Conservation (phyloP, 768 basidiomycete genomes). For the Trametes cubensis region DNA sequence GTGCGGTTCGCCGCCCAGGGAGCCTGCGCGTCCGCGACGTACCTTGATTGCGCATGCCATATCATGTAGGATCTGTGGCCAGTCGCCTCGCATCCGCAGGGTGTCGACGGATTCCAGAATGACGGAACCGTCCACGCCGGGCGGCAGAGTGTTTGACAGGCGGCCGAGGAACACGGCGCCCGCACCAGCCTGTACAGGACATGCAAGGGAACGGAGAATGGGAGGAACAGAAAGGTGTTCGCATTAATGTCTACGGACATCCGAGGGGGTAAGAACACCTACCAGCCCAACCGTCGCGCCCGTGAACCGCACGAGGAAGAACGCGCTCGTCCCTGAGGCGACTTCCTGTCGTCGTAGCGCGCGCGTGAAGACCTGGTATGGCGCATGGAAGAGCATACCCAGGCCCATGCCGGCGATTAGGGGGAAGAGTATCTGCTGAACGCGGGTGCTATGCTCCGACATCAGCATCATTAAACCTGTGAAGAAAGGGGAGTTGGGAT, state of each 20-base stretch:
- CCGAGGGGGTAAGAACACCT: slow-evolving; percentile 31
- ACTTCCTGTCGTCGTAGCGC: slow-evolving; percentile 67
- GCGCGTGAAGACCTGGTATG: slow-evolving; percentile 77
- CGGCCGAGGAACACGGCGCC: slow-evolving; percentile 71
- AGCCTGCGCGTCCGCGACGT: slow-evolving; percentile 10
- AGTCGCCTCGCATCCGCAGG: slow-evolving; percentile 49
- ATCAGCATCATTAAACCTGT: slow-evolving; percentile 71
- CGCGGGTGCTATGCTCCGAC: slow-evolving; percentile 49
- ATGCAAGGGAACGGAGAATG: background rate
- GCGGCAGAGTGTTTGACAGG: slow-evolving; percentile 51
- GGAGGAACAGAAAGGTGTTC: too few species aligned
- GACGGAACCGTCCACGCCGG: slow-evolving; percentile 45
- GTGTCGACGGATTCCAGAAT: slow-evolving; percentile 54
- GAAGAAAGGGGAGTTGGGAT: background rate
- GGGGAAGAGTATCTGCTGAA: slow-evolving; percentile 58
- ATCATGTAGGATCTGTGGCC: slow-evolving; percentile 50
- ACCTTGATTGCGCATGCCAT: slow-evolving; percentile 70
- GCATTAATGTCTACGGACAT: slow-evolving; percentile 4
- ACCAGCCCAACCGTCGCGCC: slow-evolving; percentile 84
- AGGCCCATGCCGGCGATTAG: slow-evolving; percentile 76
- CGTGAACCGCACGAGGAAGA: slow-evolving; percentile 86
- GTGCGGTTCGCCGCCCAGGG: background rate
- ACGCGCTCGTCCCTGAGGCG: slow-evolving; percentile 81
- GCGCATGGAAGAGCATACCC: slow-evolving; percentile 85
- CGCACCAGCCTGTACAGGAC: slow-evolving; percentile 60